Evolutionary conservation across 495 filamentous ascomycete species (phyloP).

Genomic region (Hypoxylon subgilvum): DNA sequence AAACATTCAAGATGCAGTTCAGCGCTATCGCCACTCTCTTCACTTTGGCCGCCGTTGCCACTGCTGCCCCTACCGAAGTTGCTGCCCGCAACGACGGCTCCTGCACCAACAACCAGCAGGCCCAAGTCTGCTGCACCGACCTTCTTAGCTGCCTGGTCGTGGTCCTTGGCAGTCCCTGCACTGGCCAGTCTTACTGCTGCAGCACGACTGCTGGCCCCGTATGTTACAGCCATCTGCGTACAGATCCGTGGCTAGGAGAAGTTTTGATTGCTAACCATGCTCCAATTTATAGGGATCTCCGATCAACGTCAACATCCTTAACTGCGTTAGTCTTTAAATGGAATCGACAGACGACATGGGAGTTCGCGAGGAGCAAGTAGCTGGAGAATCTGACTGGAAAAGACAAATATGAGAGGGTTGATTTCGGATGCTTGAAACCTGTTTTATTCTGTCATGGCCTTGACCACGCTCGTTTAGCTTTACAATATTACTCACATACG

Average conservation of each 20-base stretch:
- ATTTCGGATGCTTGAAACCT: conserved; percentile 2
- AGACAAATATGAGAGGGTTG: not conserved
- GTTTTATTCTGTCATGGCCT: conserved; percentile 30
- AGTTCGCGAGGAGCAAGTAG: not conserved
- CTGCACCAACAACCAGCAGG: conserved; percentile 28
- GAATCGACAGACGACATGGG: not conserved
- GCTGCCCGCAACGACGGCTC: conserved; percentile 13
- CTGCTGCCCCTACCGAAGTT: conserved; percentile 27
- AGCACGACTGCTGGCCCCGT: not conserved
- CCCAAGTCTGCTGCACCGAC: conserved; percentile 27
- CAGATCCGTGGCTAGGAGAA: not conserved
- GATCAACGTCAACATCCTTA: conserved; percentile 24
- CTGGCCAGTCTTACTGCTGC: conserved; percentile 31
- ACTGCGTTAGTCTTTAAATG: conserved; percentile 25
- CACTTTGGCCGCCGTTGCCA: conserved; percentile 34
- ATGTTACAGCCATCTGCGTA: conserved; percentile 8
- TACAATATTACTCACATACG: conserved; percentile 6
- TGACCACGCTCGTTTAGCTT: conserved; percentile 36
- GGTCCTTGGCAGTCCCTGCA: conserved; percentile 5
- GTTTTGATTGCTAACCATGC: not conserved
- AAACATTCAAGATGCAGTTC: conserved; percentile 38
- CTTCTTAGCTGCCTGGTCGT: conserved; percentile 22
- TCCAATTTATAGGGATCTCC: not conserved
- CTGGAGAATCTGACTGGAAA: not conserved
- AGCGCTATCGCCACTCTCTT: conserved; percentile 25